phyloP scores from a whole-genome alignment of 2,329 filamentous ascomycete species.

The Aspergillus pseudoviridinutans region DNA sequence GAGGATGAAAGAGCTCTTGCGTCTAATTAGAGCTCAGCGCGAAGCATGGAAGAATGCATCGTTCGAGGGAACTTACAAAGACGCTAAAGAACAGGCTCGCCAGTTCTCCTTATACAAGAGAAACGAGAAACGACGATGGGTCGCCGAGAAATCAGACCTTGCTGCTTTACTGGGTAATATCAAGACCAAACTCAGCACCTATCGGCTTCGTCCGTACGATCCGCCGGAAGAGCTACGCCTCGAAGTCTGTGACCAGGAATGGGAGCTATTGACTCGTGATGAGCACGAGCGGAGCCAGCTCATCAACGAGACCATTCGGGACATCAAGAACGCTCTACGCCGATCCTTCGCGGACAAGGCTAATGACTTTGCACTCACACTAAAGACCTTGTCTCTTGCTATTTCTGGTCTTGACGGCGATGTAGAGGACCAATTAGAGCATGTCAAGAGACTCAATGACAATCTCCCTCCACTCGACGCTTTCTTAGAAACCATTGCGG shows the following conservation, averaged over 20 bases:
- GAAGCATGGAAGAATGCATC: conserved; percentile 71
- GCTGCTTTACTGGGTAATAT: conserved; percentile 93
- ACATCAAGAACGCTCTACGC: conserved; percentile 94
- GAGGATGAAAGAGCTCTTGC: conserved; percentile 78
- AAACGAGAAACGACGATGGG: conserved; percentile 88
- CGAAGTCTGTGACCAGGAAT: conserved; percentile 77
- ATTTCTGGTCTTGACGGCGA: conserved; percentile 97
- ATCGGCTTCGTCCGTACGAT: conserved; percentile 84
- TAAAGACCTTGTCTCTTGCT: conserved; percentile 90
- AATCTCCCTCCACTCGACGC: conserved; percentile 86
- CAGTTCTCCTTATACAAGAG: conserved; percentile 88
- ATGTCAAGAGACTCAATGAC: conserved; percentile 78
- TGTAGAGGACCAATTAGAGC: conserved; percentile 86
- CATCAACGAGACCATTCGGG: conserved; percentile 97
- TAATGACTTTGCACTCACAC: conserved; percentile 91
- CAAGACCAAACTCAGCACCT: conserved; percentile 96
- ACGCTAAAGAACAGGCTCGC: conserved; percentile 81
- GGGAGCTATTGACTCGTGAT: conserved; percentile 72
- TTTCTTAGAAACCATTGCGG: conserved; percentile 82
- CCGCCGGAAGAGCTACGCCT: conserved; percentile 79
- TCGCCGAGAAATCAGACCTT: conserved; percentile 94
- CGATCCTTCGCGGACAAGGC: conserved; percentile 96
- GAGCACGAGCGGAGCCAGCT: conserved; percentile 87
- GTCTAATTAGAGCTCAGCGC: conserved; percentile 68
- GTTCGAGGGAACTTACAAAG: conserved; percentile 87